Base-by-base conservation (phyloP, 2,329 filamentous ascomycete genomes). In the Triangularia setosa region DNA sequence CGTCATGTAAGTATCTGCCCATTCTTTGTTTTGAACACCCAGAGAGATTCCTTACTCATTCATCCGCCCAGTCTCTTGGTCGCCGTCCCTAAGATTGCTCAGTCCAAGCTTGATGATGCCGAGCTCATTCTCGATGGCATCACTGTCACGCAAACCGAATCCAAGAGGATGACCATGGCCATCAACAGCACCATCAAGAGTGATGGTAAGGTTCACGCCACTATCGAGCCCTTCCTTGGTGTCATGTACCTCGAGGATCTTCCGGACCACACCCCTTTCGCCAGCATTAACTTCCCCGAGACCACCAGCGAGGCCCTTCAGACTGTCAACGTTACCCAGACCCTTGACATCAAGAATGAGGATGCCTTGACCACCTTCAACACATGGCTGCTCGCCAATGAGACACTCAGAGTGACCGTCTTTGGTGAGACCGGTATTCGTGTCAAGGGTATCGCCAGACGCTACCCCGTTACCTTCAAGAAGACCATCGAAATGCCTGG, bases 151-250 rank as follows among this genome's bases (percentile, higher is more conserved):
- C 73, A 83, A 64, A 79, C 83, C 8, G 69, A 79, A 66, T 69
- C 76, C 61, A 71, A 79, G 56, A 77, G 75, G 53, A 82, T 84
- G 72, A 75, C 74, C 64, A 81, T 87, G 77, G 71, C 79, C 68
- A 82, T 87, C 75, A 83, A 86, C 77, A 84, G 81, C 65, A 83
- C 81, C 62, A 83, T 87, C 72, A 77, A 70, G 63, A 81, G 82
- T 40, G 79, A 84, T 71, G 81, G 80, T 69, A 78, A 76, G 44
- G 79, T 84, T 61, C 79, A 83, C 70, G 84, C 84, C 69, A 77
- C 78, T 58, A 76, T 87, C 67, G 78, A 79, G 57, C 70, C 76
- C 24, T 86, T 87, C 70, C 71, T 79, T 48, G 84, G 82, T 64
- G 77, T 78, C 61, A 82, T 87, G 77, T 87, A 83, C 72, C 80